Evolutionary conservation across 108 stramenopile genomes (phyloP).

Genomic region (Asterionellopsis glacialis): DNA sequence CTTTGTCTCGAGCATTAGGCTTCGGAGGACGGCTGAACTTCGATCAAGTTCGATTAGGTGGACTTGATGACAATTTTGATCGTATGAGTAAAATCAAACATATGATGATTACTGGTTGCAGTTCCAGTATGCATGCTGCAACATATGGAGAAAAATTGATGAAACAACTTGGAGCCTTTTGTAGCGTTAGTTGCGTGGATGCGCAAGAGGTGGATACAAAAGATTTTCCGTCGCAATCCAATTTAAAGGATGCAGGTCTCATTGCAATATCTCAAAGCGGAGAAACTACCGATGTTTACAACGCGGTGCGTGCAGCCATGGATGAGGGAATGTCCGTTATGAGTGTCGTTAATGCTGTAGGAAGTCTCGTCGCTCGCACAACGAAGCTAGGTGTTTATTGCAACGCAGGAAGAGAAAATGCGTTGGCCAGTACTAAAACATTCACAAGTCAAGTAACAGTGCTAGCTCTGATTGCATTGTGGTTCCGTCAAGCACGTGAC

Average conservation of each 20-base stretch:
- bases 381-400: slow-evolving; percentile 98
- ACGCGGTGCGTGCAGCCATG: slow-evolving; percentile 82
- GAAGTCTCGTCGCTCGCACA: slow-evolving; percentile 93
- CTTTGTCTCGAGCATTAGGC: slow-evolving; percentile 88
- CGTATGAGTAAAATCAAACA: slow-evolving; percentile 71
- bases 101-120: slow-evolving; percentile 90
- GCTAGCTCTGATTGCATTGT: slow-evolving; percentile 89
- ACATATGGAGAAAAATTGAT: slow-evolving; percentile 95
- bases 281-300: slow-evolving; percentile 97
- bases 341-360: slow-evolving; percentile 96
- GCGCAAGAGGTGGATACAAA: slow-evolving; percentile 87
- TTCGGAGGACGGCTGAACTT: slow-evolving; percentile 83
- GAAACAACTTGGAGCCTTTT: slow-evolving; percentile 92
- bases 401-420: slow-evolving; percentile 98
- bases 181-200: slow-evolving; percentile 83
- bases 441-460: slow-evolving; percentile 99
- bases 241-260: slow-evolving; percentile 60
- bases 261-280: slow-evolving; percentile 96
- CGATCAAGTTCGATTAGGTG: slow-evolving; percentile 73
- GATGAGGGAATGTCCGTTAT: slow-evolving; percentile 83
- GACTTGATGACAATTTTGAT: slow-evolving; percentile 80
- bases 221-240: slow-evolving; percentile 67
- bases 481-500: slow-evolving; percentile 90
- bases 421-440: slow-evolving; percentile 99
- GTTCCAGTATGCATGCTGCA: slow-evolving; percentile 93